Conservation (phyloP, 352 stramenopile species). For the Phytophthora nicotianae region DNA sequence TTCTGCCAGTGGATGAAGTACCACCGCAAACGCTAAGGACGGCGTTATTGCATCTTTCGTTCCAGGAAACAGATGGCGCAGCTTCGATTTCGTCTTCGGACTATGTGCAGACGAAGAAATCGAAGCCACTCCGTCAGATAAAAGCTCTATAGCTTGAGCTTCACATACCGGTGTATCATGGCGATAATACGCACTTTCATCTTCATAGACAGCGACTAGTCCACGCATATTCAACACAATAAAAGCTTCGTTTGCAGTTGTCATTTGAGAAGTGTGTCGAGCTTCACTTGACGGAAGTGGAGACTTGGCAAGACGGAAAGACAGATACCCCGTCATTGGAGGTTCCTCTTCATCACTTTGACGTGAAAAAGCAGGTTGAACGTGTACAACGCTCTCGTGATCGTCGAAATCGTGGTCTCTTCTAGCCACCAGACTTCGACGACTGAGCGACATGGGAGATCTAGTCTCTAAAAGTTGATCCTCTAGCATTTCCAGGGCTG, state of each 20-base stretch:
- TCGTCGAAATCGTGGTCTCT: constrained; percentile 16
- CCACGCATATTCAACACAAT: constrained; percentile 43
- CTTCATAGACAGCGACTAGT: constrained; percentile 41
- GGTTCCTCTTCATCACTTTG: constrained; percentile 27
- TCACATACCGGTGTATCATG: constrained; percentile 24
- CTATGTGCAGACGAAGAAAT: constrained; percentile 17
- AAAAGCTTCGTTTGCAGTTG: constrained; percentile 31
- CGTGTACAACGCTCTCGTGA: neutral
- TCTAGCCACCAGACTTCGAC: constrained; percentile 30
- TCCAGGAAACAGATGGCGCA: constrained; percentile 29
- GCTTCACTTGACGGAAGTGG: constrained; percentile 17
- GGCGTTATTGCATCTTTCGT: constrained; percentile 7
- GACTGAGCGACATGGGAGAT: constrained; percentile 26
- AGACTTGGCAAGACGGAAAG: constrained; percentile 22
- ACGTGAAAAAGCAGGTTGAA: neutral
- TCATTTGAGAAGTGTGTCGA: constrained; percentile 22
- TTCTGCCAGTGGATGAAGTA: constrained; percentile 24
- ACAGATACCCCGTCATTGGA: constrained; percentile 33
- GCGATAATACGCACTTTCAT: constrained; percentile 53
- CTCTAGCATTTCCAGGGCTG: constrained; percentile 60
- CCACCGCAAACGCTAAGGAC: constrained; percentile 27
- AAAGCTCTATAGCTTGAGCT: constrained; percentile 42
- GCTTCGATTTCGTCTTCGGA: constrained; percentile 24
- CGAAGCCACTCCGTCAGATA: constrained; percentile 22
- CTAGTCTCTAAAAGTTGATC: constrained; percentile 50